These are phyloP conservation scores for Podaxis sp. DNA, from an alignment of 768 basidiomycete genomes.

Conservation along the genomic window DNA sequence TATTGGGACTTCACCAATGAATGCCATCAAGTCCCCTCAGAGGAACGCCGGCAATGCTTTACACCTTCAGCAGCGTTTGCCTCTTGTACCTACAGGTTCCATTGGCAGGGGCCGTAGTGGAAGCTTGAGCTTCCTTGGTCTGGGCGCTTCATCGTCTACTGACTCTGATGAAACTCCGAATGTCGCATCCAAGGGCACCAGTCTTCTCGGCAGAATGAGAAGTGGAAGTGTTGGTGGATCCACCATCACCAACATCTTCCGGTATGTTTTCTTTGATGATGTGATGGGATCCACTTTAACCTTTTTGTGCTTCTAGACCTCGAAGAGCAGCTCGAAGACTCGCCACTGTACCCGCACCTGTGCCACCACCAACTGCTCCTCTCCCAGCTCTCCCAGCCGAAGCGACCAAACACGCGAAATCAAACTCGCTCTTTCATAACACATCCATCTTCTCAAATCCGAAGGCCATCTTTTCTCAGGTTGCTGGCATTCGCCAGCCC, in stretches of 20 bases:
- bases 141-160: conserved; percentile 11
- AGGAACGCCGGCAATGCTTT: conserved; percentile 49
- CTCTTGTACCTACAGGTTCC: conserved; percentile 27
- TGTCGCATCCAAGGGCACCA: conserved; percentile 33
- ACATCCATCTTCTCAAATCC: conserved; percentile 5
- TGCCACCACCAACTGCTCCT: conserved; percentile 39
- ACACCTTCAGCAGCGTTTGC: conserved; percentile 46
- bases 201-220: conserved; percentile 50
- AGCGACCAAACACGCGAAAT: conserved; percentile 17
- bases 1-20: conserved; percentile 50
- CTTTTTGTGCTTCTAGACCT: conserved; percentile 26
- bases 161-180: conserved; percentile 19
- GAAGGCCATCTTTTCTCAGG: conserved; percentile 11
- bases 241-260: conserved; percentile 7
- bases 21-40: conserved; percentile 54
- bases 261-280: conserved; percentile 17
- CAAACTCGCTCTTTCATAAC: conserved; percentile 9
- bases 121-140: conserved; percentile 32
- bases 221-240: conserved; percentile 48
- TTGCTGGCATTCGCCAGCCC: conserved; percentile 4
- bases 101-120: conserved; percentile 40
- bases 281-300: not conserved
- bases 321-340: conserved; percentile 39
- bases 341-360: conserved; percentile 28
- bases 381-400: conserved; percentile 32